Conservation (phyloP, 2,329 filamentous ascomycete species). For the Moelleriella libera region DNA sequence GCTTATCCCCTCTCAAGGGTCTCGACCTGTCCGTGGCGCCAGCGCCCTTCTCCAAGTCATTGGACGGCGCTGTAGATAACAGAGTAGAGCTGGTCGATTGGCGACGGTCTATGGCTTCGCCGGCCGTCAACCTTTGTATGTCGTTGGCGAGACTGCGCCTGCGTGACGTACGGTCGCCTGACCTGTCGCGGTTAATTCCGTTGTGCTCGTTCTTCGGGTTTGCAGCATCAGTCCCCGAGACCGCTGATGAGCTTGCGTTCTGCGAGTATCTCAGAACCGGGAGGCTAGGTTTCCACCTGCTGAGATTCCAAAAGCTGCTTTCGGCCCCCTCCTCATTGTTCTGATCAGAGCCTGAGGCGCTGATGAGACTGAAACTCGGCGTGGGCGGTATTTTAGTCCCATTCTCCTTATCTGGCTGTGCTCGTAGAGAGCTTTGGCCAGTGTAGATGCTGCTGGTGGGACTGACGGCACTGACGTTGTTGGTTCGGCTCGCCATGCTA, state of each 20-base stretch:
- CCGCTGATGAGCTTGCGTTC: slow-evolving; percentile 10
- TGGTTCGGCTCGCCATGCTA: slow-evolving; percentile 11
- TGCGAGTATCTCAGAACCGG: slow-evolving; percentile 18
- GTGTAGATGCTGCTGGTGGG: slow-evolving; percentile 21
- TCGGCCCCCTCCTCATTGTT: slow-evolving; percentile 27
- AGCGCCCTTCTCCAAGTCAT: slow-evolving; percentile 1
- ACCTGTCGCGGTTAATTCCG: slow-evolving; percentile 11
- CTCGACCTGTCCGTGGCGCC: slow-evolving; percentile 10
- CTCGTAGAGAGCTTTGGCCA: slow-evolving; percentile 11
- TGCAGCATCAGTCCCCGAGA: slow-evolving; percentile 1
- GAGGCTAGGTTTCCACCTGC: slow-evolving; percentile 33
- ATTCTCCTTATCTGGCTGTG: slow-evolving; percentile 12
- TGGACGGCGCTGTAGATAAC: too few species aligned
- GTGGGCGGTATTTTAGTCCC: slow-evolving; percentile 28
- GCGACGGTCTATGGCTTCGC: slow-evolving; percentile 13
- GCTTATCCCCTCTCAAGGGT: slow-evolving; percentile 8
- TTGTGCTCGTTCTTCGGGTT: slow-evolving; percentile 11
- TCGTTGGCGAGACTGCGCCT: slow-evolving; percentile 17
- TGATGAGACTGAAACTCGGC: slow-evolving; percentile 39
- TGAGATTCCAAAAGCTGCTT: slow-evolving; percentile 41
- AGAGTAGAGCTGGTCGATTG: slow-evolving; percentile 8
- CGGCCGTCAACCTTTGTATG: slow-evolving; percentile 10
- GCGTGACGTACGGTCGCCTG: slow-evolving; percentile 18
- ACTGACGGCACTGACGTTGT: slow-evolving; percentile 17
- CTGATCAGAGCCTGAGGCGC: slow-evolving; percentile 17